Evolutionary conservation across 768 basidiomycete genomes (phyloP), one percentile per base, ranked within the genome.

Genomic region (Nidularia pulvinata): DNA sequence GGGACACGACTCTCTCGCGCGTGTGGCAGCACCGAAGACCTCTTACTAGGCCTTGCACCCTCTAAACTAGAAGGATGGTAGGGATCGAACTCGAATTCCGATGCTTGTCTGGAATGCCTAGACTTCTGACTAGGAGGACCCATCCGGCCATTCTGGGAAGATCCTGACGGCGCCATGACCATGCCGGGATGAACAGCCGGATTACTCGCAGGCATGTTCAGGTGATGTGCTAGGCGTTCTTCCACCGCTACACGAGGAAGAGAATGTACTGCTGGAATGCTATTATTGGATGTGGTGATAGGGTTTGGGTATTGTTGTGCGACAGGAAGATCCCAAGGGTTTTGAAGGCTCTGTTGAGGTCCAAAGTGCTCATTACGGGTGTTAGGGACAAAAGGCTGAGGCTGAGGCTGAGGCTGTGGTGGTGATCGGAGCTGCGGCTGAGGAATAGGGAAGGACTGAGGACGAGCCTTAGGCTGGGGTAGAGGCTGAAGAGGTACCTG

Each of bases 61-160:
- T 61, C 52, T 1, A 65, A 46, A 52, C 62, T 57, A 35, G 57
- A 42, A 16, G 64, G 64, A 54, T 63, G 61, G 58, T 65, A 65
- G 36, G 64, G 64, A 54, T 65, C 56, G 44, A 60, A 65, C 33
- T 65, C 62, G 7, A 6, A 11, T 16, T 58, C 46, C 6, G 50
- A 37, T 16, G 55, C 51, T 52, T 53, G 53, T 50, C 22, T 58
- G 53, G 37, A 39, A 7, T 7, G 37, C 37, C 37, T 39, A 39
- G 37, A n/a, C 37, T 39, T 39, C 37, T 39, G 9, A n/a, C 9
- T n/a, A 39, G 37, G 7, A 39, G 37, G n/a, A n/a, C 37, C n/a
- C 37, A n/a, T 7, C 37, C n/a, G 37, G 7, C 37, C 9, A 39
- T 39, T 39, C n/a, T n/a, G 37, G 37, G 37, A 39, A 39, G n/a